These are phyloP conservation scores for Oenanthe javanica DNA, from an alignment of 140 eudicot species.

Conservation along the genomic window DNA sequence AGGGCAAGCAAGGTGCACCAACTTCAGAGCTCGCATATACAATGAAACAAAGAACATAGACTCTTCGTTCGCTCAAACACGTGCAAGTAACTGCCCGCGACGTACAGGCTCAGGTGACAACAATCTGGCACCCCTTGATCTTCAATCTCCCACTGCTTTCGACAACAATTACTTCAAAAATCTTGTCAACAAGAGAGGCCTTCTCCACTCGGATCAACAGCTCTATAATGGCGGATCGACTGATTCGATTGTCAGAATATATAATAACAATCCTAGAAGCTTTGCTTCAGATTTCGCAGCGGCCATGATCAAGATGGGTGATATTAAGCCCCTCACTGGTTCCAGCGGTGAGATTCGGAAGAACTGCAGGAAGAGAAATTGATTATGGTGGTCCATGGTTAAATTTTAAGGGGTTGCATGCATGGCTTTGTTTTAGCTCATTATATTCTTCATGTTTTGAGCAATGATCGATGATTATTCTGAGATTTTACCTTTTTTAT, in stretches of 20 bases:
- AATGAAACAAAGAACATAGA: slow-evolving; percentile 66
- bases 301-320: slow-evolving; percentile 88
- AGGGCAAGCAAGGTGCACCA: slow-evolving; percentile 88
- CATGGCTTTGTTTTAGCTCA: background rate
- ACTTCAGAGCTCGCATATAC: slow-evolving; percentile 66
- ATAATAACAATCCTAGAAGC: slow-evolving; percentile 31
- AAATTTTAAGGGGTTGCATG: background rate
- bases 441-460: background rate
- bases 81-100: slow-evolving; percentile 63
- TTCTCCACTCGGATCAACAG: slow-evolving; percentile 87
- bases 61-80: slow-evolving; percentile 35
- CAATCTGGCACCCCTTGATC: slow-evolving; percentile 79
- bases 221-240: slow-evolving; percentile 73
- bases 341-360: slow-evolving; percentile 83
- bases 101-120: slow-evolving; percentile 52
- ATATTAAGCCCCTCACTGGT: slow-evolving; percentile 70
- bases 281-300: slow-evolving; percentile 63
- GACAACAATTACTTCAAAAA: slow-evolving; percentile 73
- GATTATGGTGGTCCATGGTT: background rate
- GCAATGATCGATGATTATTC: background rate
- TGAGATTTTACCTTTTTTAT: background rate
- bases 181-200: slow-evolving; percentile 49
- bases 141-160: slow-evolving; percentile 54
- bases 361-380: slow-evolving; percentile 74
- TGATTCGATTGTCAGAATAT: slow-evolving; percentile 56